Conservation (phyloP, 1,284 basidiomycete species). For the Porphyrellus sp. region DNA sequence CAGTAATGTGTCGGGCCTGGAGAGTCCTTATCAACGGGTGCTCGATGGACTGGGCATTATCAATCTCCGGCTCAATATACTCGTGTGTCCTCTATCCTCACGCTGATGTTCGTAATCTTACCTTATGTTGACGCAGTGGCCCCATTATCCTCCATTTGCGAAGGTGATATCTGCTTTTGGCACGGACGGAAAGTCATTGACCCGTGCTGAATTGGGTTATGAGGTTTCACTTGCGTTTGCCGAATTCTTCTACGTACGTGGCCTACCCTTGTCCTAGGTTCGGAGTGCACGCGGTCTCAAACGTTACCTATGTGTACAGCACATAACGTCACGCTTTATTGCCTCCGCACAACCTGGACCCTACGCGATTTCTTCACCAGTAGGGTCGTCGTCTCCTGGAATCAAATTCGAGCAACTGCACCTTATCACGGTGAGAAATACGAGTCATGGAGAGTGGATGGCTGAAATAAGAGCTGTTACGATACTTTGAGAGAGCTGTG, state of each 20-base stretch:
- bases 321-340: slow-evolving; percentile 17
- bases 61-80: slow-evolving; percentile 23
- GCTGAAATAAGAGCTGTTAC: slow-evolving; percentile 27
- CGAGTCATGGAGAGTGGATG: slow-evolving; percentile 28
- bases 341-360: slow-evolving; percentile 18
- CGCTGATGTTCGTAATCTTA: not conserved
- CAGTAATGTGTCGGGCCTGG: slow-evolving; percentile 19
- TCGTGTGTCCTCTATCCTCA: slow-evolving; percentile 17
- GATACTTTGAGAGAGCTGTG: slow-evolving; percentile 16
- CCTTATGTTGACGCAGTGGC: slow-evolving; percentile 21
- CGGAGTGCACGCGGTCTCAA: slow-evolving; percentile 4
- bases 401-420: slow-evolving; percentile 28
- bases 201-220: slow-evolving; percentile 26
- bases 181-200: slow-evolving; percentile 17
- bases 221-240: slow-evolving; percentile 33
- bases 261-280: not conserved
- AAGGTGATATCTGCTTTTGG: slow-evolving; percentile 29
- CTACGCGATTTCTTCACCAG: slow-evolving; percentile 18
- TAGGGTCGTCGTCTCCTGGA: slow-evolving; percentile 15
- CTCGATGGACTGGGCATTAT: slow-evolving; percentile 21
- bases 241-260: slow-evolving; percentile 32
- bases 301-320: slow-evolving; percentile 7
- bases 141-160: slow-evolving; percentile 25
- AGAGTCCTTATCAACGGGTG: slow-evolving; percentile 22
- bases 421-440: slow-evolving; percentile 29